A percentile compares a stretch with the other conserved stretches of the same genome.
phyloP scores from a whole-genome alignment of 2,329 filamentous ascomycete genomes.

The Cercospora sp. region DNA sequence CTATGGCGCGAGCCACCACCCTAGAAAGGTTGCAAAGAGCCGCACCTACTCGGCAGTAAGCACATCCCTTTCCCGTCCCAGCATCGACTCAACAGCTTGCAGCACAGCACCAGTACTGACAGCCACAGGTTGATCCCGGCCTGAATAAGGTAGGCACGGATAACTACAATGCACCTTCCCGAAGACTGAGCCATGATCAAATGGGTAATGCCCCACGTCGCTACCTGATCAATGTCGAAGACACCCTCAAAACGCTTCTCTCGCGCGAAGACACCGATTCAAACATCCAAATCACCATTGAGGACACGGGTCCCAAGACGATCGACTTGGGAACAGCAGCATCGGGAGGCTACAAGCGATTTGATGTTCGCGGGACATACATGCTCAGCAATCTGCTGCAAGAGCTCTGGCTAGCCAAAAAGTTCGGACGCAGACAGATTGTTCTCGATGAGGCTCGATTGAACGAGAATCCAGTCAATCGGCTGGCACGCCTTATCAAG shows the following conservation, averaged over 20 bases:
- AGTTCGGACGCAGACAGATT: conserved; percentile 85
- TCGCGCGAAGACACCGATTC: conserved; percentile 88
- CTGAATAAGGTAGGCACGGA: conserved; percentile 23
- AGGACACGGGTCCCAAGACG: conserved; percentile 91
- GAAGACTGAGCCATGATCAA: conserved; percentile 63
- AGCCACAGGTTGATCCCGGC: conserved; percentile 27
- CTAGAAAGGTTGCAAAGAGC: conserved; percentile 49
- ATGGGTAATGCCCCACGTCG: conserved; percentile 66
- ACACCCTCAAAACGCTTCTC: conserved; percentile 75
- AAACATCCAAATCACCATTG: conserved; percentile 97
- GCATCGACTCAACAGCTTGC: not conserved
- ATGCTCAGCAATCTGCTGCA: conserved; percentile 96
- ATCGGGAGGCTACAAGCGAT: conserved; percentile 81
- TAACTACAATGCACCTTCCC: conserved; percentile 26
- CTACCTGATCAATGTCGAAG: conserved; percentile 84
- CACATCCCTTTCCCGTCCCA: conserved; percentile 9
- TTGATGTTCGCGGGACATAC: conserved; percentile 92
- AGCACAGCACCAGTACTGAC: conserved; percentile 11
- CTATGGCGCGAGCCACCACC: conserved; percentile 56
- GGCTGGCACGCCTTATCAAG: conserved; percentile 80
- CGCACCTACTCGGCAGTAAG: conserved; percentile 59
- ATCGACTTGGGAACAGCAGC: conserved; percentile 80
- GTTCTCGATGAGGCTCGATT: conserved; percentile 86
- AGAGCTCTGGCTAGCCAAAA: conserved; percentile 88
- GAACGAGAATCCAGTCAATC: conserved; percentile 91